phyloP scores from a whole-genome alignment of 306 rosid species.

The Styphnolobium japonicum region DNA sequence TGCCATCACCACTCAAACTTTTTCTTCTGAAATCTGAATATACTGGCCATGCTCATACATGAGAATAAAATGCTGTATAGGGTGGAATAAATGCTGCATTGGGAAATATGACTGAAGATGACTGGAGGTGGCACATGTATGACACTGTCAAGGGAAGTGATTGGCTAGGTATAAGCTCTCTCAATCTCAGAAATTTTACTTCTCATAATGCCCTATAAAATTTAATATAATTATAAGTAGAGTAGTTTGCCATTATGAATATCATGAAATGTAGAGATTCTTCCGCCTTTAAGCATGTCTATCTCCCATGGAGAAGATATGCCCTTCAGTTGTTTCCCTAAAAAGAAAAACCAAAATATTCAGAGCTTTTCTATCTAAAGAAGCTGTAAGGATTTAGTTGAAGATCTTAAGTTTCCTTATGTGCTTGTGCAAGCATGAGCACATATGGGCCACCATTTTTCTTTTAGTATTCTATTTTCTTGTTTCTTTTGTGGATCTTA shows the following conservation, averaged over 20 bases:
- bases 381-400: too few relatives aligned
- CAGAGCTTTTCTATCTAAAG: too few relatives aligned
- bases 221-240: not conserved
- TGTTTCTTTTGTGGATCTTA: not conserved
- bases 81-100: conserved; percentile 97
- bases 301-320: too few relatives aligned
- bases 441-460: not conserved
- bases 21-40: not conserved
- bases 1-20: not conserved
- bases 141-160: conserved; percentile 97
- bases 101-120: conserved; percentile 94
- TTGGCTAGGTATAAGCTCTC: conserved; percentile 62
- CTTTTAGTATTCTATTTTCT: not conserved
- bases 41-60: conserved; percentile 2
- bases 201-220: not conserved
- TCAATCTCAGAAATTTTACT: not conserved
- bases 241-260: not conserved
- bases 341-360: too few relatives aligned
- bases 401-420: too few relatives aligned
- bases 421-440: too few relatives aligned
- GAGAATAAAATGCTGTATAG: conserved; percentile 34
- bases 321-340: too few relatives aligned
- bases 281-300: too few relatives aligned
- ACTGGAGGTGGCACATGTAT: conserved; percentile 99
- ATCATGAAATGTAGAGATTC: not conserved